phyloP scores from a whole-genome alignment of 75 land plant species.

The Cryptomeria japonica region DNA sequence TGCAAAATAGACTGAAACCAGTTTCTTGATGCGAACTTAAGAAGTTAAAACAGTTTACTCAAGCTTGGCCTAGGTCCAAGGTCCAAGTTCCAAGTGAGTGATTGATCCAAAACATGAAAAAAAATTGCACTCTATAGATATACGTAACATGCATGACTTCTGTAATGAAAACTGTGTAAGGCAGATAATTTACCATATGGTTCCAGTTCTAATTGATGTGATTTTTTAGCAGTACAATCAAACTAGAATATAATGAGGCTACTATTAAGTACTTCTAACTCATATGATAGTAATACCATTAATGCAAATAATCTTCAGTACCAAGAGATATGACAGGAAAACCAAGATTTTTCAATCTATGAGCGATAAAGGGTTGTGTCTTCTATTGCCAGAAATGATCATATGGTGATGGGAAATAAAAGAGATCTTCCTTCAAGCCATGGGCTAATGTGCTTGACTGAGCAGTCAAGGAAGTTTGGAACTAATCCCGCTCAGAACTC shows the following conservation, averaged over 20 bases:
- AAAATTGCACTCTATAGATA: not conserved
- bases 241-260: too few species aligned
- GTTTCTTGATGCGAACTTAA: not conserved
- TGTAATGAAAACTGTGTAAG: not conserved
- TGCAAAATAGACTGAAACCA: not conserved
- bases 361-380: not conserved
- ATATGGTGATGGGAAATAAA: not conserved
- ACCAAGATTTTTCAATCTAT: not conserved
- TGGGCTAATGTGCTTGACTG: not conserved
- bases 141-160: conserved; percentile 1
- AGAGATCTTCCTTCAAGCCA: not conserved
- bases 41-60: not conserved
- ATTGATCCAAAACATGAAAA: not conserved
- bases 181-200: not conserved
- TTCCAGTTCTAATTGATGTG: not conserved
- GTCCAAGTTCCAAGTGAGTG: not conserved
- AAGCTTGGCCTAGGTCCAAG: not conserved
- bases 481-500: not conserved
- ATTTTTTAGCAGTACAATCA: not conserved
- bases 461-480: not conserved
- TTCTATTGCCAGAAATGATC: not conserved
- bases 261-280: not conserved
- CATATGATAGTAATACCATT: not conserved
- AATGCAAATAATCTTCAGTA: not conserved
- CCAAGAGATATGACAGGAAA: not conserved